Conservation (phyloP, 805 yeast species). For the Ogataea polymorpha region DNA sequence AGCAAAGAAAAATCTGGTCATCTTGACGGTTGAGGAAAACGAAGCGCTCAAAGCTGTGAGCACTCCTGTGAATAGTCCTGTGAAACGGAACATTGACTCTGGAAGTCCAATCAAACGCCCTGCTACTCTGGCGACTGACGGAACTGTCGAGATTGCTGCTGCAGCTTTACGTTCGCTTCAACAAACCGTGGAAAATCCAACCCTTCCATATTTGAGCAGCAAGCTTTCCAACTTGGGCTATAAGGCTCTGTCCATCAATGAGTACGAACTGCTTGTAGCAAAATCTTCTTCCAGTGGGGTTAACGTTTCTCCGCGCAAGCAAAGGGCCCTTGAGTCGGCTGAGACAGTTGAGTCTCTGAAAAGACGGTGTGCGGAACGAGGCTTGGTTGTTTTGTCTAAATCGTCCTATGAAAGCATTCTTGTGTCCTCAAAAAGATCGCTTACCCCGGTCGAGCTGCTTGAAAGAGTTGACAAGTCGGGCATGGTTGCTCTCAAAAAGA, state of each 20-base stretch:
- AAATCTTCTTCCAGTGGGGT: conserved; percentile 8
- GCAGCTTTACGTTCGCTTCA: conserved; percentile 25
- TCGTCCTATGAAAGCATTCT: conserved; percentile 27
- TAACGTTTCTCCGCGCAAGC: conserved; percentile 16
- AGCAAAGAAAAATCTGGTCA: conserved; percentile 7
- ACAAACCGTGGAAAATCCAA: conserved; percentile 22
- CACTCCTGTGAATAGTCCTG: conserved; percentile 4
- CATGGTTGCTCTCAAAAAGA: conserved; percentile 20
- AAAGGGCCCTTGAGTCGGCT: conserved; percentile 13
- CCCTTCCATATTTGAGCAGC: conserved; percentile 26
- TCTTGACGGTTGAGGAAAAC: conserved; percentile 3
- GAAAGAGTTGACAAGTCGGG: conserved; percentile 28
- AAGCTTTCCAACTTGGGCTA: conserved; percentile 26
- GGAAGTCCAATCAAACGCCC: conserved; percentile 1
- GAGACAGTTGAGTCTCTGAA: conserved; percentile 25
- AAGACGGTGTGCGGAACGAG: conserved; percentile 25
- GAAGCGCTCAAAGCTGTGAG: neutral
- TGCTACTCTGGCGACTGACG: conserved; percentile 30
- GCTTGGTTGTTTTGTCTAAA: conserved; percentile 26
- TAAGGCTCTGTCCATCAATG: conserved; percentile 20
- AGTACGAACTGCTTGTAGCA: conserved; percentile 19
- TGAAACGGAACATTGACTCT: conserved; percentile 1
- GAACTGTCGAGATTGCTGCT: conserved; percentile 35
- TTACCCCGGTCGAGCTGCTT: conserved; percentile 25
- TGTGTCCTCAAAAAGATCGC: conserved; percentile 27